Evolutionary conservation across 805 yeast species (phyloP), one percentile per base, ranked within the genome.

Genomic region (Teunomyces kruisii): DNA sequence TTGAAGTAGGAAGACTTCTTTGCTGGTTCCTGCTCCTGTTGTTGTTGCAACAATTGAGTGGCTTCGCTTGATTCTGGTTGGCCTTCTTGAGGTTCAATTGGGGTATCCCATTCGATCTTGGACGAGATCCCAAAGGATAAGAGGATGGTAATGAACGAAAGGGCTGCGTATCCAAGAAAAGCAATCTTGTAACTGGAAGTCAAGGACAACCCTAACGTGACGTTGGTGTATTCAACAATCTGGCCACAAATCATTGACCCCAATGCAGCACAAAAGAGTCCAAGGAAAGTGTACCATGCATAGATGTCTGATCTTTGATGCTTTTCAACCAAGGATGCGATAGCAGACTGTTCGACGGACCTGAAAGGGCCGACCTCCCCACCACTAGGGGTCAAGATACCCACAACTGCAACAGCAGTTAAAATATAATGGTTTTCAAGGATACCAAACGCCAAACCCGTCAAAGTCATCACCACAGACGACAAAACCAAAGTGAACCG

Each of bases 351-450:
- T 52, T 80, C 85, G n/a, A 79, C 62, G 7, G 81, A 73, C 47
- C 82, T 63, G 58, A 79, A 80, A 1, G 84, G 81, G 0, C 84
- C 83, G 17, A 77, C 80, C 47, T 80, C 85, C 5, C 75, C 75
- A 3, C 84, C 84, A n/a, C 75, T 65, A 2, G 83, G 81, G 1
- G 83, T 77, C 17, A 79, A 64, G n/a, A 78, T 74, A 2, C 85
- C 84, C 9, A 75, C 35, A 12, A 75, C 58, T 1, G 79, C 70
- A 1, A 73, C 65, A 0, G 61, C 39, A 32, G 71, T 60, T 39
- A 80, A 55, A 1, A 72, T 13, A 31, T 54, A 55, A 42, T 58
- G 66, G 49, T 67, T 67, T 12, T 64, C 60, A 6, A 64, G 46
- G 14, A 62, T 42, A 2, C 61, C 64, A 49, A 79, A 74, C 0